Conservation (phyloP, 345 rosid genomes). For the Eucalyptus marginata region DNA sequence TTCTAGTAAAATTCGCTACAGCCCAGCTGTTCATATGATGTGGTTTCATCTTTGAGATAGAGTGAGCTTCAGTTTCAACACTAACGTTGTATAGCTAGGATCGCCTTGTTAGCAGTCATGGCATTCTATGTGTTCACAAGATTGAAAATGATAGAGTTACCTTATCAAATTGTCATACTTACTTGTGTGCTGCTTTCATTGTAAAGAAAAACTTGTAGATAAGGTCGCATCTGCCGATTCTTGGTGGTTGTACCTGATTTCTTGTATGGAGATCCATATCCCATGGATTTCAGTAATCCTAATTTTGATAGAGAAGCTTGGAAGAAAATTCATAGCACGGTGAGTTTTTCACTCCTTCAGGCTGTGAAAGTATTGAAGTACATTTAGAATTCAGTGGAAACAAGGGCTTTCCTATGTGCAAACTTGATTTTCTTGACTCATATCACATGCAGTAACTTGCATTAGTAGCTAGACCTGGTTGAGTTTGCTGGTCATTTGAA, state of each 20-base stretch:
- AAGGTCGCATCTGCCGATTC: conserved; percentile 20
- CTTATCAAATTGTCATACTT: not conserved
- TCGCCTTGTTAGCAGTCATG: not conserved
- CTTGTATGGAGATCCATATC: not conserved
- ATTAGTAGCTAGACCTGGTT: not conserved
- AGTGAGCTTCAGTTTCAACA: not conserved
- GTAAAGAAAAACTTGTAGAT: conserved; percentile 23
- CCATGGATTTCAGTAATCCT: not conserved
- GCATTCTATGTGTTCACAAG: not conserved
- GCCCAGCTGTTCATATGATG: not conserved
- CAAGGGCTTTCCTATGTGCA: not conserved
- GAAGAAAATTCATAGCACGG: conserved; percentile 1
- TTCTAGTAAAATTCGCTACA: not conserved
- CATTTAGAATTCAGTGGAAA: not conserved
- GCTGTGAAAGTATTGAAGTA: not conserved
- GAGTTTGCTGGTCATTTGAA: not conserved
- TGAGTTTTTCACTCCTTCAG: not conserved
- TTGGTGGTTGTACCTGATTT: conserved; percentile 15
- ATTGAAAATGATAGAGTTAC: not conserved
- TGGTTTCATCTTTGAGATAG: not conserved
- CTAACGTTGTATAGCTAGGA: not conserved
- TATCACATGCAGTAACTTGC: not conserved
- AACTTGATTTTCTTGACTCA: not conserved
- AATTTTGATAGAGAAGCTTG: conserved; percentile 4
- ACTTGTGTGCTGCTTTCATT: not conserved